A percentile compares a stretch with the other conserved stretches of the same genome.
Evolutionary conservation across 768 basidiomycete species (phyloP).

Genomic region (Pulveroboletus ravenelii): DNA sequence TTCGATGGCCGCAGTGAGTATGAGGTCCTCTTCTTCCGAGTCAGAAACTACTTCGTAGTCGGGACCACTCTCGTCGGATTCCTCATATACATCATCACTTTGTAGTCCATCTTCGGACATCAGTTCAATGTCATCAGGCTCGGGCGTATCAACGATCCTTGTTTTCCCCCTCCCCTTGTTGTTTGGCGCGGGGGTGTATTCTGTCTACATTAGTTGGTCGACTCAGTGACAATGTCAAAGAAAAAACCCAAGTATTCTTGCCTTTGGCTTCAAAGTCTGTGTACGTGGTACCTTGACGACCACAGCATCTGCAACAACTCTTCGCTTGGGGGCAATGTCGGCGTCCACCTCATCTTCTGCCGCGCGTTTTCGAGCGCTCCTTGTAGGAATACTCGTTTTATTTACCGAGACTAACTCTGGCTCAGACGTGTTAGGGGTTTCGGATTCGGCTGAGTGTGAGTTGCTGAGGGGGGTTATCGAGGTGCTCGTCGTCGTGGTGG

Average conservation of each 20-base stretch:
- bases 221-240: slow-evolving; percentile 14
- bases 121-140: slow-evolving; percentile 26
- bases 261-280: slow-evolving; percentile 22
- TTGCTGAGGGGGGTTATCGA: slow-evolving; percentile 49
- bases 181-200: slow-evolving; percentile 1
- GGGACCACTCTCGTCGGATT: slow-evolving; percentile 53
- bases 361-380: slow-evolving; percentile 25
- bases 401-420: slow-evolving; percentile 15
- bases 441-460: slow-evolving; percentile 39
- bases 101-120: slow-evolving; percentile 37
- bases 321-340: slow-evolving; percentile 28
- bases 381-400: slow-evolving; percentile 2
- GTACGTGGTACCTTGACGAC: slow-evolving; percentile 15
- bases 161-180: slow-evolving; percentile 26
- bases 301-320: slow-evolving; percentile 29
- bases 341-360: slow-evolving; percentile 34
- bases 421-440: slow-evolving; percentile 53
- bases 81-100: slow-evolving; percentile 39
- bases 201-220: slow-evolving; percentile 9
- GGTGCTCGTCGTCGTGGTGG: slow-evolving; percentile 33
- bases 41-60: slow-evolving; percentile 47
- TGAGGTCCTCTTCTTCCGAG: slow-evolving; percentile 37
- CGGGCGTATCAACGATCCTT: slow-evolving; percentile 24
- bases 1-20: slow-evolving; percentile 55
- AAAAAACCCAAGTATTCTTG: slow-evolving; percentile 8